phyloP scores from a whole-genome alignment of 257 asterid species.

The Handroanthus guayacan region DNA sequence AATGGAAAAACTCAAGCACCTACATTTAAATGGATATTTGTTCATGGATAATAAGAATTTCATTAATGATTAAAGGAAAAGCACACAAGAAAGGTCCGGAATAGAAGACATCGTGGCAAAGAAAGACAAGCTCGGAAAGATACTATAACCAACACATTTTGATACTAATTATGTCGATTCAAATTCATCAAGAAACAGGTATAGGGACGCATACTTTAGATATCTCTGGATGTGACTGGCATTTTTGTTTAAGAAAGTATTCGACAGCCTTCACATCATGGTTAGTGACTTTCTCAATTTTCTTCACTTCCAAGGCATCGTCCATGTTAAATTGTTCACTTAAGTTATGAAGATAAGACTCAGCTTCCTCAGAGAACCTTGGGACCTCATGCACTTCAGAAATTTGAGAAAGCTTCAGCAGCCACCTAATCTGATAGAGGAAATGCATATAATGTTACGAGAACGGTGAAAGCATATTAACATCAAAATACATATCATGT shows the following conservation, averaged over 20 bases:
- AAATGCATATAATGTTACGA: constrained; percentile 6
- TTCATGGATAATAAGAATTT: background rate
- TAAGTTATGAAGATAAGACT: constrained; percentile 60
- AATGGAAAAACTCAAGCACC: constrained; percentile 68
- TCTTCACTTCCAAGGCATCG: constrained; percentile 62
- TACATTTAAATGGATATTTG: constrained; percentile 27
- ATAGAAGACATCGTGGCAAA: background rate
- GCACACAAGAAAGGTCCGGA: background rate
- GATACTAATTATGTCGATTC: background rate
- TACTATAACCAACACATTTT: background rate
- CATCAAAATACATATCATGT: background rate
- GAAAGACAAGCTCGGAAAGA: background rate
- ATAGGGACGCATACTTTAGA: constrained; percentile 68
- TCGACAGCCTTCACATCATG: constrained; percentile 73
- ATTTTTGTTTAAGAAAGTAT: constrained; percentile 59
- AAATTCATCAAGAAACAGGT: constrained; percentile 15
- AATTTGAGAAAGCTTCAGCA: constrained; percentile 79
- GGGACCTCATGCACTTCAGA: constrained; percentile 80
- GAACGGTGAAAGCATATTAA: constrained; percentile 10
- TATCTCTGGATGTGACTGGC: constrained; percentile 76
- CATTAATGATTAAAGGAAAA: background rate
- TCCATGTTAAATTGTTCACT: constrained; percentile 58
- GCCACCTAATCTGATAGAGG: constrained; percentile 71
- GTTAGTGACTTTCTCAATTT: constrained; percentile 60
- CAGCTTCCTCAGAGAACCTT: constrained; percentile 68